Evolutionary conservation across 371 early-diverging fungal genomes (phyloP).

Genomic region (Rhizopus sp.): DNA sequence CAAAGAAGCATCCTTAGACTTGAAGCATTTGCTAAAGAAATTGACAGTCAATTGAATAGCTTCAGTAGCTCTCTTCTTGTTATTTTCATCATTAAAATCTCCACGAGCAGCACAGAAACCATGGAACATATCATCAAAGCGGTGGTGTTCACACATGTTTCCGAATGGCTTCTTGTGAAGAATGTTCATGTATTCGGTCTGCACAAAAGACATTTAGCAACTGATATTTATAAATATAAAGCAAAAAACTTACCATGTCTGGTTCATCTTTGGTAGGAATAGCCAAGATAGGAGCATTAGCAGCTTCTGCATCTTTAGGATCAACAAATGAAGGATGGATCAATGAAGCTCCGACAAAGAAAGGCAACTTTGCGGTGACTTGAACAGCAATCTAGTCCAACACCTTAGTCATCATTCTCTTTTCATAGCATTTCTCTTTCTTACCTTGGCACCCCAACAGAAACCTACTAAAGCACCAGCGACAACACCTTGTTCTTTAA

Average conservation of each 20-base stretch:
- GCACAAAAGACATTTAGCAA: neutral
- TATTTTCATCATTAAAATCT: constrained; percentile 54
- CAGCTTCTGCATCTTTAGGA: constrained; percentile 52
- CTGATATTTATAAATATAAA: neutral
- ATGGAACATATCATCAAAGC: constrained; percentile 71
- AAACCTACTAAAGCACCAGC: constrained; percentile 61
- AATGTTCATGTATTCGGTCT: constrained; percentile 48
- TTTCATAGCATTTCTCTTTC: neutral
- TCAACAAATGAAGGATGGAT: constrained; percentile 67
- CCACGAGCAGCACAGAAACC: constrained; percentile 75
- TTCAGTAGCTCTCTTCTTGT: constrained; percentile 54
- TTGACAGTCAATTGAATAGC: constrained; percentile 51
- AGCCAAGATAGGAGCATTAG: constrained; percentile 58
- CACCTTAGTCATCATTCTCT: neutral
- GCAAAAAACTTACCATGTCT: constrained; percentile 42
- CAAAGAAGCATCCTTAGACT: constrained; percentile 5
- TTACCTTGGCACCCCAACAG: constrained; percentile 68
- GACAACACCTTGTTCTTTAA: constrained; percentile 43
- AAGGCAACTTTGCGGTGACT: constrained; percentile 27
- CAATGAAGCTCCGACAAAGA: constrained; percentile 53
- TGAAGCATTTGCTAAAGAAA: constrained; percentile 49
- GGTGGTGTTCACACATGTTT: constrained; percentile 48
- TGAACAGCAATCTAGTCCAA: constrained; percentile 36
- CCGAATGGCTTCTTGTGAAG: constrained; percentile 62
- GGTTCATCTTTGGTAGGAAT: constrained; percentile 69